Base-by-base conservation (phyloP, 2,329 filamentous ascomycete genomes). In the Aureobasidium sp. region DNA sequence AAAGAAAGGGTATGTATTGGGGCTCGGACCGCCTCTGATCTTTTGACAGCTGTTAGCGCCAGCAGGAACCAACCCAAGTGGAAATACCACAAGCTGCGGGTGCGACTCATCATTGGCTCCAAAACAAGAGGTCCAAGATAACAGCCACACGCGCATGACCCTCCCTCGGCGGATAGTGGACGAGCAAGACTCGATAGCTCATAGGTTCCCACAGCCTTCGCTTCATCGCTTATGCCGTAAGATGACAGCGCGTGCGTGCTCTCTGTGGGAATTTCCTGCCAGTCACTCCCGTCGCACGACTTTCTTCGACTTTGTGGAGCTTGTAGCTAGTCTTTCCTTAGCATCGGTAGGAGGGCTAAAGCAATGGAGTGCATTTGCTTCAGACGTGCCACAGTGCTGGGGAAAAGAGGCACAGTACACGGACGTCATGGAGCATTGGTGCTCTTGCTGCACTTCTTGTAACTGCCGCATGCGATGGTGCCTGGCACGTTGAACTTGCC, bases 201-300 rank as follows among this genome's bases (percentile, higher is more conserved):
- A 64, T 64, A 64, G 60, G 60, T 42, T 48, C 5, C 25, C 25
- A 25, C 60, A 43, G 48, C 29, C 60, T n/a, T 63, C 36, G 60
- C 60, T 64, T 64, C 40, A 55, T 64, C 60, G 50, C 27, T 47
- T 51, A 45, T 48, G 60, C 38, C 29, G 60, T 64, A 55, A 54
- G 60, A 64, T 50, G 60, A 55, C 60, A 64, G 60, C 50, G 60
- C 60, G 48, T 45, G 60, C 60, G 58, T 61, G 33, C 58, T 50
- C 45, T 27, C 9, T 45, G 33, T 36, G 33, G 38, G 47, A 43
- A 7, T 45, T 43, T 64, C 29, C 60, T 55, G 50, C 27, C 38
- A 47, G 48, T 64, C 60, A 29, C 38, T 42, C 50, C 50, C 48
- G 48, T 55, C 42, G 60, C 38, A 64, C 60, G 23, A 29, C 38